phyloP scores from a whole-genome alignment of 179 eudicot genomes.

The Gypsophila paniculata region DNA sequence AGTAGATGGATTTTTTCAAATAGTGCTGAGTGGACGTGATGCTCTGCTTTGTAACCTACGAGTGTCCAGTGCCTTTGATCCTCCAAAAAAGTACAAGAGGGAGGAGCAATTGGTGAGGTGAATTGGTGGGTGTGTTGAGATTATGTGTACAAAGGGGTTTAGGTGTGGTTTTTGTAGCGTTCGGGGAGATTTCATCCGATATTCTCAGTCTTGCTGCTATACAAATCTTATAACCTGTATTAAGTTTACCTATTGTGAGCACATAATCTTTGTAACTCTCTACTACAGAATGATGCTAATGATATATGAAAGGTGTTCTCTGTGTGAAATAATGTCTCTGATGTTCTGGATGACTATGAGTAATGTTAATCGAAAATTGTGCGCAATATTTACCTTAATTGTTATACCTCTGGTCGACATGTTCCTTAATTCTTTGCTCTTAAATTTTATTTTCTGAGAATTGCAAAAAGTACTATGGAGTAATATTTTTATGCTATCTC shows the following conservation, averaged over 20 bases:
- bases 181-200: conserved; percentile 15
- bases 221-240: conserved; percentile 21
- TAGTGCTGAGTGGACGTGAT: conserved; percentile 69
- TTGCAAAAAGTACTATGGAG: too few species aligned
- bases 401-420: background rate
- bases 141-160: conserved; percentile 24
- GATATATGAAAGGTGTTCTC: conserved; percentile 22
- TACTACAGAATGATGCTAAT: conserved; percentile 21
- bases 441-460: background rate
- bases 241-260: conserved; percentile 19
- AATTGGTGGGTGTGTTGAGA: conserved; percentile 8
- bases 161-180: conserved; percentile 24
- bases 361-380: background rate
- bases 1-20: conserved; percentile 69
- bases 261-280: conserved; percentile 18
- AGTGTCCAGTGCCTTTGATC: conserved; percentile 35
- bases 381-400: background rate
- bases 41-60: conserved; percentile 73
- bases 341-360: background rate
- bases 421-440: background rate
- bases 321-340: conserved; percentile 2
- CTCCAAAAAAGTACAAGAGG: conserved; percentile 29
- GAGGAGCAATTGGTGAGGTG: conserved; percentile 40
- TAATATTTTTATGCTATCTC: too few species aligned
- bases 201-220: conserved; percentile 13